Conservation (phyloP, 176 grass and related monocot genomes). For the Pharus latifolius region DNA sequence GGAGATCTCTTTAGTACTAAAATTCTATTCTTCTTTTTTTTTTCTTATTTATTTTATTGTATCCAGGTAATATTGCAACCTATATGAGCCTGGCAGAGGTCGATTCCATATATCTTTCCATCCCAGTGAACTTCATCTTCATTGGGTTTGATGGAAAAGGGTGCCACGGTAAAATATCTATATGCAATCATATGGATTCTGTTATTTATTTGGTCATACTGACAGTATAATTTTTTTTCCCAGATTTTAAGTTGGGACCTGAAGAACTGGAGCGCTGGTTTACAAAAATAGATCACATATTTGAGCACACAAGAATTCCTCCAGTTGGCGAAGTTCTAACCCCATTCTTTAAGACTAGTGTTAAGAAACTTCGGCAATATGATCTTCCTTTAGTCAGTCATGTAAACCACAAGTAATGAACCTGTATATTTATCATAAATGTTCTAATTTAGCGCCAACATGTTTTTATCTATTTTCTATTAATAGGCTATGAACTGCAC, state of each 20-base stretch:
- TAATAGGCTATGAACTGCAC: neutral
- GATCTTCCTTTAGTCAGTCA: conserved; percentile 90
- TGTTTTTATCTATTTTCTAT: conserved; percentile 4
- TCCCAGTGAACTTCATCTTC: conserved; percentile 96
- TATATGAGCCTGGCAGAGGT: conserved; percentile 74
- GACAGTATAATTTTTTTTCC: neutral
- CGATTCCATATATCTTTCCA: conserved; percentile 77
- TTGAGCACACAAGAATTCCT: conserved; percentile 88
- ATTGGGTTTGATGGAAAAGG: conserved; percentile 98
- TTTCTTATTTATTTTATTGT: conserved; percentile 7
- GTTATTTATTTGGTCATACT: conserved; percentile 1
- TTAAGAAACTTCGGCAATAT: conserved; percentile 70
- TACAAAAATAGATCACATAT: conserved; percentile 93
- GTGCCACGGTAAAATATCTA: conserved; percentile 44
- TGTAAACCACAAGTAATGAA: conserved; percentile 76
- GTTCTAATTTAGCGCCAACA: neutral
- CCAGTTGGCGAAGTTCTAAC: conserved; percentile 79
- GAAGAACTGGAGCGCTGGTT: conserved; percentile 94
- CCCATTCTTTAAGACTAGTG: conserved; percentile 77
- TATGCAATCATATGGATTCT: neutral
- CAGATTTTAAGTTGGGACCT: conserved; percentile 70
- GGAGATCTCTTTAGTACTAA: neutral
- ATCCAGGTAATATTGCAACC: conserved; percentile 63
- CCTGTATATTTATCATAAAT: neutral
- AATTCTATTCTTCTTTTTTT: neutral